Percentiles rank a stretch among this genome's conserved stretches.
Evolutionary conservation across 2,329 filamentous ascomycete genomes (phyloP).

Genomic region (Stachybotrys chartarum): DNA sequence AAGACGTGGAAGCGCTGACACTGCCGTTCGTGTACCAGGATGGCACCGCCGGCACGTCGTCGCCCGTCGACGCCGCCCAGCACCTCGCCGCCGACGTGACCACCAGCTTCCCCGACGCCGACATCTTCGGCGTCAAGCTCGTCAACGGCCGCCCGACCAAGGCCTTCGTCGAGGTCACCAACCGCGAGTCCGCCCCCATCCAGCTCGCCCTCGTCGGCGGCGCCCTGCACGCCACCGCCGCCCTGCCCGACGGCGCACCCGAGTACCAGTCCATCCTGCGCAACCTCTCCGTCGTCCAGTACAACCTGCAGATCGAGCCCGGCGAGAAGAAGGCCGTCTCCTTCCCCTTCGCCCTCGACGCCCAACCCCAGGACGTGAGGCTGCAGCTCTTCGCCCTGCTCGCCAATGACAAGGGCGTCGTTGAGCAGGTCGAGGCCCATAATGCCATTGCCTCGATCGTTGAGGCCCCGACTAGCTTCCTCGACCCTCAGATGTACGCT

Average conservation of each 20-base stretch:
- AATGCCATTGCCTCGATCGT: conserved; percentile 81
- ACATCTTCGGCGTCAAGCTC: conserved; percentile 92
- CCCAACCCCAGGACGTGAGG: conserved; percentile 84
- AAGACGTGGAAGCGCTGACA: too few species aligned
- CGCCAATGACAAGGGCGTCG: conserved; percentile 53
- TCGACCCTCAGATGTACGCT: conserved; percentile 90
- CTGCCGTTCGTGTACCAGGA: conserved; percentile 3
- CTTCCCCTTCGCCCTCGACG: conserved; percentile 81
- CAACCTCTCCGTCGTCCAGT: conserved; percentile 76
- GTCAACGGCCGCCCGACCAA: conserved; percentile 86
- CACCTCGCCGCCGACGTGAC: conserved; percentile 55
- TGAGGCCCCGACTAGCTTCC: conserved; percentile 82
- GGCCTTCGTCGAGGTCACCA: conserved; percentile 74
- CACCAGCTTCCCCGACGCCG: conserved; percentile 59
- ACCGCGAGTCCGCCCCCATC: conserved; percentile 73
- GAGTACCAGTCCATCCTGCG: conserved; percentile 56
- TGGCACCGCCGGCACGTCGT: conserved; percentile 11
- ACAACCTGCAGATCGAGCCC: conserved; percentile 65
- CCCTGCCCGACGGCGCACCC: conserved; percentile 37
- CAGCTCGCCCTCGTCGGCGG: conserved; percentile 71
- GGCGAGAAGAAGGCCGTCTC: conserved; percentile 70
- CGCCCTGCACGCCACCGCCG: conserved; percentile 54
- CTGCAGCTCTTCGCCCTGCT: conserved; percentile 73
- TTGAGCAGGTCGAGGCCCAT: conserved; percentile 74
- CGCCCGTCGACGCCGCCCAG: conserved; percentile 11